Evolutionary conservation across 768 basidiomycete species (phyloP).

Genomic region (Fomitopsis pulvina): DNA sequence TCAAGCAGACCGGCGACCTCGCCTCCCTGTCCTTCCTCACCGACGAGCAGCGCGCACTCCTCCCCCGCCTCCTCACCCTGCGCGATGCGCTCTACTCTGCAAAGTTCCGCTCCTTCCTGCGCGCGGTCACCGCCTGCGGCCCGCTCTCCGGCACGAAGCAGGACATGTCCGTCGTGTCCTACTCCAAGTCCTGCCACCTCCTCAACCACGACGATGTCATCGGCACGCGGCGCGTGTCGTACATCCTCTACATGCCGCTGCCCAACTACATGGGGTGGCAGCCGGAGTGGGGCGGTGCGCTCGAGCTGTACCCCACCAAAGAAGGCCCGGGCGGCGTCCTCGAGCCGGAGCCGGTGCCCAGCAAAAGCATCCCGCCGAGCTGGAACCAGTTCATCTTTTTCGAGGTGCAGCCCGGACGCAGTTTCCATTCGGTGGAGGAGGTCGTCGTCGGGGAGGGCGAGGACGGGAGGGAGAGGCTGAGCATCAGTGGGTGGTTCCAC

Average conservation of each 20-base stretch:
- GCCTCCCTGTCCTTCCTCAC: conserved; percentile 88
- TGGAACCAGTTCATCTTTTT: conserved; percentile 91
- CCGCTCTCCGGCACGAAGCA: conserved; percentile 87
- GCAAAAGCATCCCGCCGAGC: conserved; percentile 65
- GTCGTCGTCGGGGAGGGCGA: conserved; percentile 78
- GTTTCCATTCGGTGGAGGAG: conserved; percentile 96
- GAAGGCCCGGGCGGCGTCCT: conserved; percentile 52
- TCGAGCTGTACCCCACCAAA: conserved; percentile 83
- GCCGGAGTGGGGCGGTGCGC: conserved; percentile 85
- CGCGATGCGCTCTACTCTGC: conserved; percentile 89
- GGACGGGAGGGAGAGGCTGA: conserved; percentile 70
- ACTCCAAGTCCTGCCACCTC: conserved; percentile 87
- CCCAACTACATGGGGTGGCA: conserved; percentile 73
- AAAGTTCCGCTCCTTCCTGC: conserved; percentile 77
- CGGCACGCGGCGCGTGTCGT: conserved; percentile 87
- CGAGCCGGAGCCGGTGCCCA: conserved; percentile 62
- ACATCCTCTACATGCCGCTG: conserved; percentile 94
- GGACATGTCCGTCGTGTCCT: conserved; percentile 93
- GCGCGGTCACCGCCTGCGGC: conserved; percentile 85
- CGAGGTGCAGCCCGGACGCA: conserved; percentile 89
- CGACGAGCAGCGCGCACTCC: conserved; percentile 64
- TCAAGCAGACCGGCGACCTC: conserved; percentile 95
- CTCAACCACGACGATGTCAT: conserved; percentile 99
- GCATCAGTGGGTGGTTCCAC: conserved; percentile 98
- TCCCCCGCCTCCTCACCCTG: conserved; percentile 75